These are phyloP conservation scores for Nakaseomyces bracarensis DNA, from an alignment of 1,139 yeast genomes.

Conservation along the genomic window DNA sequence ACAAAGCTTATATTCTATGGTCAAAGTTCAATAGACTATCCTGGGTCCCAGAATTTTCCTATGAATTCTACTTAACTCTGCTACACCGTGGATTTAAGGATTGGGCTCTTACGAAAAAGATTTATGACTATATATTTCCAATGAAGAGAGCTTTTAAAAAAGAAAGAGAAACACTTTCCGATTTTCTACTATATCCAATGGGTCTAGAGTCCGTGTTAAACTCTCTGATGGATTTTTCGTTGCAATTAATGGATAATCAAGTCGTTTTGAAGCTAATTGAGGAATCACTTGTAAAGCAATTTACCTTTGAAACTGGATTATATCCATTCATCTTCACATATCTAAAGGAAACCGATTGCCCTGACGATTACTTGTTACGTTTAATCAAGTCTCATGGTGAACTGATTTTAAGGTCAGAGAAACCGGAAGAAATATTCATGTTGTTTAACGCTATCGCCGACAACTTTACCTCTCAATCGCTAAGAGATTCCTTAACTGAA, in stretches of 20 bases:
- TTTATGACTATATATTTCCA: conserved; percentile 34
- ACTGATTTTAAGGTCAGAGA: conserved; percentile 11
- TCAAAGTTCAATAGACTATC: conserved; percentile 31
- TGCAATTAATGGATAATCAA: conserved; percentile 30
- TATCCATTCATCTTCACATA: conserved; percentile 32
- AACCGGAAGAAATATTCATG: conserved; percentile 11
- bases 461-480: conserved; percentile 18
- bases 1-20: conserved; percentile 32
- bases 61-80: conserved; percentile 33
- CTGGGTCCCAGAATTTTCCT: conserved; percentile 37
- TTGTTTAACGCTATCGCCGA: conserved; percentile 27
- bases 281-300: conserved; percentile 34
- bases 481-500: conserved; percentile 20
- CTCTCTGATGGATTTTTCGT: conserved; percentile 28
- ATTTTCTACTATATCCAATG: conserved; percentile 23
- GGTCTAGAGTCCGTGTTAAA: conserved; percentile 22
- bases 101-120: conserved; percentile 28
- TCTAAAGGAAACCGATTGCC: conserved; percentile 24
- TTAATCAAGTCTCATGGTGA: conserved; percentile 32
- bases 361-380: conserved; percentile 30
- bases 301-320: conserved; percentile 27
- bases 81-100: conserved; percentile 30
- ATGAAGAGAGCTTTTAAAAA: conserved; percentile 19
- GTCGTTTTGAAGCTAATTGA: conserved; percentile 33
- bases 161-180: conserved; percentile 15